Evolutionary conservation across 2,329 filamentous ascomycete species (phyloP), one percentile per base, ranked within the genome.

Genomic region (Parafenestella ontariensis): DNA sequence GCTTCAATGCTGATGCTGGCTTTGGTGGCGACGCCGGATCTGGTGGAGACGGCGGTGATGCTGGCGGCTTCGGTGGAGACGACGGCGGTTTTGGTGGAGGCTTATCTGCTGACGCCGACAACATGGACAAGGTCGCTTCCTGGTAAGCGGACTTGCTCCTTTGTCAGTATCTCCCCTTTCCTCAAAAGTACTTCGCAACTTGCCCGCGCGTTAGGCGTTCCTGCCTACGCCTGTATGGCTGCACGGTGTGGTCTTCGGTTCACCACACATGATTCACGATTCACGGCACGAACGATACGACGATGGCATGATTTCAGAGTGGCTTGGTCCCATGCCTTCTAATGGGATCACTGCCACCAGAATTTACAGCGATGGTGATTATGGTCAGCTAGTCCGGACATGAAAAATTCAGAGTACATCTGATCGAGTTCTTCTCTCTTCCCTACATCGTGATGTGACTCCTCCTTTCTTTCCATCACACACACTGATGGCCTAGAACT

Each of bases 131-230:
- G 62, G 49, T 66, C 17, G 64, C 44, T 20, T 54, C 64, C 8
- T 74, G 71, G 72, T 73, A 72, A 56, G 46, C 26, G 46, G 23
- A 24, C 23, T 39, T 17, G 23, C n/a, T 39, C 21, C 10, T 36
- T 15, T 5, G 13, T 36, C 26, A 36, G 13, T 10, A 13, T 15
- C 5, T n/a, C 20, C n/a, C 3, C 17, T 37, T 48, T 21, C 34
- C 9, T 9, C 24, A 26, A 26, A 26, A 26, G 24, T 26, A 5
- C 24, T 2, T 23, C n/a, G 17, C 39, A 28, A 54, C 40, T 42
- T 21, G 39, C 40, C 37, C 44, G 48, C 40, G 44, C 36, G 29
- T 31, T 34, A 29, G 17, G 26, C 5, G n/a, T 33, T 18, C 5
- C n/a, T 33, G 40, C 36, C 26, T 49, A 39, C 40, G 42, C 34